Percentiles rank a stretch among this genome's conserved stretches.
These are phyloP conservation scores for Populus euphratica DNA, from an alignment of 345 rosid species.

Conservation along the genomic window DNA sequence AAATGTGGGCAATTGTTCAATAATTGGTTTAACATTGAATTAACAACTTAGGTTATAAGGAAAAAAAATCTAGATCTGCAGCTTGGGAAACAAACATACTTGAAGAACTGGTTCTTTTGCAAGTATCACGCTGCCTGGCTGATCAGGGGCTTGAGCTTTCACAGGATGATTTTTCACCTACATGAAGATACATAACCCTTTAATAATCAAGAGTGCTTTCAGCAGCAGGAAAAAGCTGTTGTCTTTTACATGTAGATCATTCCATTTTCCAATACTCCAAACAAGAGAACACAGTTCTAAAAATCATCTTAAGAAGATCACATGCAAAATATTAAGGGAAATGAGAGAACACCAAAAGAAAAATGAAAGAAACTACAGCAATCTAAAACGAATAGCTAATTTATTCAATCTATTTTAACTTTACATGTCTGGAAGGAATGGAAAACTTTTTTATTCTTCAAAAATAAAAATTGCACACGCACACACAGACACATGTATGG, in stretches of 20 bases:
- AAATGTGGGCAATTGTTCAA: not conserved
- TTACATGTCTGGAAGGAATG: too few species aligned
- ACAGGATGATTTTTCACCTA: slow-evolving; percentile 94
- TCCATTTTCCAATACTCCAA: not conserved
- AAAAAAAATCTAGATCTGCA: not conserved
- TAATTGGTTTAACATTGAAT: not conserved
- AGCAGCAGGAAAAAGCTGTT: not conserved
- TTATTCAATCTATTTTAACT: not conserved
- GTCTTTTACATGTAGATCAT: not conserved
- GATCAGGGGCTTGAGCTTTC: slow-evolving; percentile 78
- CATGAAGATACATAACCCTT: slow-evolving; percentile 2
- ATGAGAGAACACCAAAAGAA: not conserved
- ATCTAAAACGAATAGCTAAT: not conserved
- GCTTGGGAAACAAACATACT: slow-evolving; percentile 34
- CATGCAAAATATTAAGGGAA: not conserved
- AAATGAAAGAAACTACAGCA: not conserved
- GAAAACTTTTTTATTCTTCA: too few species aligned
- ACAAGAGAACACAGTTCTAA: not conserved
- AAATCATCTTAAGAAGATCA: not conserved
- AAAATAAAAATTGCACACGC: too few species aligned
- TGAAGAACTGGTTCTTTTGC: slow-evolving; percentile 82
- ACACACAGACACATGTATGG: too few species aligned
- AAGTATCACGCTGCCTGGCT: slow-evolving; percentile 84
- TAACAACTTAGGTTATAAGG: not conserved
- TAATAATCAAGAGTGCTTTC: not conserved